Evolutionary conservation across 2,329 filamentous ascomycete species (phyloP).

Genomic region (Exophiala viscosa): DNA sequence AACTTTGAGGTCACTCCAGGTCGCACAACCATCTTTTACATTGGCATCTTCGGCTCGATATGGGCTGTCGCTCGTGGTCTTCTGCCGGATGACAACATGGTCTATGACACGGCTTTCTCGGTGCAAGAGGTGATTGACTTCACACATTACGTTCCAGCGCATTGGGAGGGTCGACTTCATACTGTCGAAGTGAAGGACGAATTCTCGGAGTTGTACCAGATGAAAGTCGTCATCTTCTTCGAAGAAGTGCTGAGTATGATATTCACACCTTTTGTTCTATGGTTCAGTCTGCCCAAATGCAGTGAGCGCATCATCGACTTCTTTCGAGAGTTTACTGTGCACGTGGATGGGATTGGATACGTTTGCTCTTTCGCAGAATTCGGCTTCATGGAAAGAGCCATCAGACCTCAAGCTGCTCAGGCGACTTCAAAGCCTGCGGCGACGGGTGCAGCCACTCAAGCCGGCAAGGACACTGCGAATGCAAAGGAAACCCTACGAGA

Average conservation of each 20-base stretch:
- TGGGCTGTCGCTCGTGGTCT: constrained; percentile 80
- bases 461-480: background rate
- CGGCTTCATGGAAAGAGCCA: constrained; percentile 81
- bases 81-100: constrained; percentile 80
- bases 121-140: constrained; percentile 85
- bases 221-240: constrained; percentile 85
- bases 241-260: constrained; percentile 92
- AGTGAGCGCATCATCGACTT: constrained; percentile 95
- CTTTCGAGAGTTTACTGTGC: constrained; percentile 94
- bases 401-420: constrained; percentile 36
- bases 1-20: constrained; percentile 88
- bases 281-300: constrained; percentile 79
- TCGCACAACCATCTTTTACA: constrained; percentile 84
- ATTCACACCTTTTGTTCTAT: constrained; percentile 83
- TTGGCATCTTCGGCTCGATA: constrained; percentile 74
- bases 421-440: constrained; percentile 33
- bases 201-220: constrained; percentile 85
- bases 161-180: constrained; percentile 87
- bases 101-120: constrained; percentile 89
- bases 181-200: constrained; percentile 89
- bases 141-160: constrained; percentile 83
- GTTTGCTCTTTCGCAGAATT: constrained; percentile 98
- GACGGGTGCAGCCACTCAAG: background rate
- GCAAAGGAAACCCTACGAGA: constrained; percentile 55
- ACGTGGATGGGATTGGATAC: constrained; percentile 92